Evolutionary conservation across 2,329 filamentous ascomycete genomes (phyloP).

Genomic region (Clonostachys rosea): DNA sequence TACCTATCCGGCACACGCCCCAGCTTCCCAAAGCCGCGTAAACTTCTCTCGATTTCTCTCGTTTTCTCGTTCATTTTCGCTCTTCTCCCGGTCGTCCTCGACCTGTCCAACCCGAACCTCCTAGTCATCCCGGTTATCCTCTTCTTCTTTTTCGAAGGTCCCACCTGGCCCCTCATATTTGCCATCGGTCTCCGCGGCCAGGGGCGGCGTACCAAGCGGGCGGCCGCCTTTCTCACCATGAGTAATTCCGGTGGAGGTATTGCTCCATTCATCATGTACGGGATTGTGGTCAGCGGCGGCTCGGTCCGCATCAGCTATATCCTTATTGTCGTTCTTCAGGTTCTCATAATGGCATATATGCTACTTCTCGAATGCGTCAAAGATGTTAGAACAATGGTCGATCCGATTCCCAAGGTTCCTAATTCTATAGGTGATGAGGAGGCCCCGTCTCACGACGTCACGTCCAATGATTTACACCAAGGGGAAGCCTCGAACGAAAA

Average conservation of each 20-base stretch:
- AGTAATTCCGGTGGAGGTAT: conserved; percentile 69
- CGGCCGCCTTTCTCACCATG: conserved; percentile 72
- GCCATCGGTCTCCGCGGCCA: conserved; percentile 75
- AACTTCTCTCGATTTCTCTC: conserved; percentile 62
- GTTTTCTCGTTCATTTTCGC: conserved; percentile 54
- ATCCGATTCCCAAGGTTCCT: background rate
- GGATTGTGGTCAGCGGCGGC: conserved; percentile 54
- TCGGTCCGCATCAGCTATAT: conserved; percentile 60
- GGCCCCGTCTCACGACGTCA: too few relatives aligned
- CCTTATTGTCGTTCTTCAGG: conserved; percentile 52
- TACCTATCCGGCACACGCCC: conserved; percentile 43
- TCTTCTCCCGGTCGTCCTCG: conserved; percentile 40
- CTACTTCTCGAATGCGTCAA: conserved; percentile 39
- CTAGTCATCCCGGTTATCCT: conserved; percentile 59
- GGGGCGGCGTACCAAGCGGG: conserved; percentile 75
- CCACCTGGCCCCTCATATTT: conserved; percentile 79
- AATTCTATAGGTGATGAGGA: too few relatives aligned
- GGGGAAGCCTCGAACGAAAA: too few relatives aligned
- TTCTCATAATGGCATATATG: conserved; percentile 40
- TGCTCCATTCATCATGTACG: conserved; percentile 71
- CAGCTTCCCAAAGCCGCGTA: conserved; percentile 59
- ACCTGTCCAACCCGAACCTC: conserved; percentile 37
- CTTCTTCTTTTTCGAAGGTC: conserved; percentile 77
- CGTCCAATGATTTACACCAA: too few relatives aligned
- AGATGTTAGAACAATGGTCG: conserved; percentile 41